These are phyloP conservation scores for Zygnema cylindricum DNA, from an alignment of 139 green algal genomes.

Conservation along the genomic window DNA sequence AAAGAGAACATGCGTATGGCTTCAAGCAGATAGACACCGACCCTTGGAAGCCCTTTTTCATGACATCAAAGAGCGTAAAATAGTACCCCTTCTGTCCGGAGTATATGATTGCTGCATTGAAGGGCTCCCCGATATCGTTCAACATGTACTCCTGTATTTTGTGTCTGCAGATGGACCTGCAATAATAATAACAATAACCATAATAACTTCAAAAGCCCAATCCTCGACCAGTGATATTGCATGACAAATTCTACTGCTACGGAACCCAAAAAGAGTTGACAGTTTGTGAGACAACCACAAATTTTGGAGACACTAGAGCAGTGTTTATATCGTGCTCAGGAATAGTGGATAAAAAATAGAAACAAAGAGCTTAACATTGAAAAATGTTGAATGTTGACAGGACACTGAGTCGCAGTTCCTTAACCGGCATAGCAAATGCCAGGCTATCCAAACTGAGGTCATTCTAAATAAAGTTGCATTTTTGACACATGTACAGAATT, in stretches of 20 bases:
- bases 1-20: conserved; percentile 22
- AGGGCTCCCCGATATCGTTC: background rate
- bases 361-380: no score
- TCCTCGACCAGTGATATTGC: background rate
- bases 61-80: background rate
- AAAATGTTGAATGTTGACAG: no score
- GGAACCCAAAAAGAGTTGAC: background rate
- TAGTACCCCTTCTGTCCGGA: conserved; percentile 56
- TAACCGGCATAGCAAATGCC: no score
- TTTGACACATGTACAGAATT: no score
- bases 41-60: background rate
- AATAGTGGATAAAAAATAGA: background rate
- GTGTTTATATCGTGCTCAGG: background rate
- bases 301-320: background rate
- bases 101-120: conserved; percentile 50
- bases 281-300: background rate
- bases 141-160: conserved; percentile 34
- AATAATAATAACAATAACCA: background rate
- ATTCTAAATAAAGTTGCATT: no score
- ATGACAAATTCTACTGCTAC: background rate
- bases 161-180: conserved; percentile 58
- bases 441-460: no score
- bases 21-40: background rate
- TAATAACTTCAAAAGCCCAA: background rate
- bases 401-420: no score